A percentile compares a stretch with the other conserved stretches of the same genome.
These are phyloP conservation scores for Angomonas ambiguus DNA, from an alignment of 208 protist genomes.

Conservation along the genomic window DNA sequence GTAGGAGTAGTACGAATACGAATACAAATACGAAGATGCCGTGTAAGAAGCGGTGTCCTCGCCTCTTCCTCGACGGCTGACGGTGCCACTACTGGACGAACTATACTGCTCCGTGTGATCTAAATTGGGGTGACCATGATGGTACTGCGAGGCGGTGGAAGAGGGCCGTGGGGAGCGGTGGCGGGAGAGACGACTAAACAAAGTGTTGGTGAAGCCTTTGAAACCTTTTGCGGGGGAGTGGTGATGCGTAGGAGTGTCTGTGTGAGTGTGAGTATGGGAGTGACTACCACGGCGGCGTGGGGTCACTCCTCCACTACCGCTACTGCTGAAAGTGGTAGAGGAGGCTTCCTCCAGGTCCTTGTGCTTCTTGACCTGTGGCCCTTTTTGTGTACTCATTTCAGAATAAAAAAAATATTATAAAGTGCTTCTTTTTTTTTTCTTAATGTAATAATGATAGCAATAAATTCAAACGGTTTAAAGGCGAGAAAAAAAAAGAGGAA, in stretches of 20 bases:
- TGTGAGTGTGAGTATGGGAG: too few relatives aligned
- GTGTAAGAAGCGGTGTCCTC: not conserved
- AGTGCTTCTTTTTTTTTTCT: too few relatives aligned
- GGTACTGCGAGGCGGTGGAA: not conserved
- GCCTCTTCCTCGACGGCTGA: not conserved
- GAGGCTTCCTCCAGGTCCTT: too few relatives aligned
- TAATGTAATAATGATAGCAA: too few relatives aligned
- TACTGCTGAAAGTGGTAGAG: too few relatives aligned
- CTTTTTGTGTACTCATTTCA: not conserved
- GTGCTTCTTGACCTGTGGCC: not conserved
- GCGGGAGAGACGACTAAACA: not conserved
- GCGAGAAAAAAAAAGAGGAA: conserved; percentile 2
- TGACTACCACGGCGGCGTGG: too few relatives aligned
- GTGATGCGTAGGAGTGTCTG: too few relatives aligned
- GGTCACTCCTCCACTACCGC: too few relatives aligned
- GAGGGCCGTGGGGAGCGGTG: not conserved
- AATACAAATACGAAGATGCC: conserved; percentile 2
- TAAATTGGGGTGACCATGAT: not conserved
- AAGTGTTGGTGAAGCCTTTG: not conserved
- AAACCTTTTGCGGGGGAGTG: not conserved
- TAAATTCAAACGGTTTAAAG: too few relatives aligned
- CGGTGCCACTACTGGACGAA: not conserved
- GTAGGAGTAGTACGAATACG: not conserved
- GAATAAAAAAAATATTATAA: conserved; percentile 12
- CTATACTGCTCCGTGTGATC: not conserved